Evolutionary conservation across 345 rosid genomes (phyloP).

Genomic region (Cardiospermum halicacabum): DNA sequence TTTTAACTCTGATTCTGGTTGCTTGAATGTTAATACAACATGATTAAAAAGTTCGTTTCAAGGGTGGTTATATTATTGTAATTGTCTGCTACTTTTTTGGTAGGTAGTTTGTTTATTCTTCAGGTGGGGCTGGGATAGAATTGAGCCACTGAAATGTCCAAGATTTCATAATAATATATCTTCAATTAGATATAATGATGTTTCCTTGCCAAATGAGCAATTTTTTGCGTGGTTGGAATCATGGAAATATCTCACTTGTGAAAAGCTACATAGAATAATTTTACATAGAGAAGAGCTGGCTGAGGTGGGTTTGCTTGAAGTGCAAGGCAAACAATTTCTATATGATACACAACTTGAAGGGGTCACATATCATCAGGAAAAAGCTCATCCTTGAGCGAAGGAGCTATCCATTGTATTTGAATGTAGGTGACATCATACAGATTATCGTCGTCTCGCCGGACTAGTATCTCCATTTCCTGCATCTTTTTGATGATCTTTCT

Average conservation of each 20-base stretch:
- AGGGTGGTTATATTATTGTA: background rate
- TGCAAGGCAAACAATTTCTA: background rate
- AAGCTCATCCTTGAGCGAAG: conserved; percentile 70
- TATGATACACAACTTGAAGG: background rate
- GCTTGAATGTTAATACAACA: conserved; percentile 21
- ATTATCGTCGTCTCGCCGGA: conserved; percentile 59
- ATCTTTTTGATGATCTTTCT: conserved; percentile 58
- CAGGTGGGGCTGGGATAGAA: conserved; percentile 3
- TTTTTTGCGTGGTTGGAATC: conserved; percentile 4
- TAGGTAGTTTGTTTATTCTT: background rate
- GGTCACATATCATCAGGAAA: conserved; percentile 53
- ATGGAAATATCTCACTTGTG: background rate
- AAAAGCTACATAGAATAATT: background rate
- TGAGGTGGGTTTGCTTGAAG: background rate
- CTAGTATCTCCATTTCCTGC: conserved; percentile 67
- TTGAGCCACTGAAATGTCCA: background rate
- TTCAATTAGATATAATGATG: conserved; percentile 4
- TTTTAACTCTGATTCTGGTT: conserved; percentile 8
- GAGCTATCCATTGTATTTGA: conserved; percentile 97
- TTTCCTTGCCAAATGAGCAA: background rate
- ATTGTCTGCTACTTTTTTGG: background rate
- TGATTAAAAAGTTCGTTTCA: conserved; percentile 4
- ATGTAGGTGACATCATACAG: conserved; percentile 80
- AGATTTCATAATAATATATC: conserved; percentile 3
- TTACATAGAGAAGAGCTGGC: background rate